phyloP scores from a whole-genome alignment of 179 eudicot species.

The Vitellaria paradoxa region DNA sequence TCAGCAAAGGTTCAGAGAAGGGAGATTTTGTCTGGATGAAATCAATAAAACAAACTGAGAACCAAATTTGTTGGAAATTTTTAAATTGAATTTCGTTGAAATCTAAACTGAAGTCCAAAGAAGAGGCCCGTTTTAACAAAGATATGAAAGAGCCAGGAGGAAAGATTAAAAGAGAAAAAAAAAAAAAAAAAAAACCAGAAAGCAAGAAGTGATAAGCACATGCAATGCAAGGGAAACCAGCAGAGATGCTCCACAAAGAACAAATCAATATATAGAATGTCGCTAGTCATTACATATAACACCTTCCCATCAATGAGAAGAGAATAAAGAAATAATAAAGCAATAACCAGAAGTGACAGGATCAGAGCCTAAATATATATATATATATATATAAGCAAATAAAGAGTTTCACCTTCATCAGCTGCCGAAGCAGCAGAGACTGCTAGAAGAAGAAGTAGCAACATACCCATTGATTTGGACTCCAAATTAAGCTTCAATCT shows the following conservation, averaged over 20 bases:
- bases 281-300: background rate
- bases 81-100: too few relatives aligned
- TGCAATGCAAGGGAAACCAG: too few relatives aligned
- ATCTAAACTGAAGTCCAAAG: background rate
- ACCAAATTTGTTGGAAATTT: background rate
- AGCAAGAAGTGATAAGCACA: background rate
- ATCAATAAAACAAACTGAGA: background rate
- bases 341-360: background rate
- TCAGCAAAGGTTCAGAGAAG: conserved; percentile 1
- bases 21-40: background rate
- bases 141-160: background rate
- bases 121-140: background rate
- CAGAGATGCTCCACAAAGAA: background rate
- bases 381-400: background rate
- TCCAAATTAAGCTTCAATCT: conserved; percentile 9
- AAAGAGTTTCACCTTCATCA: conserved; percentile 15
- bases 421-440: conserved; percentile 6
- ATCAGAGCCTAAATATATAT: background rate
- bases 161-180: too few relatives aligned
- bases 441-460: conserved; percentile 9
- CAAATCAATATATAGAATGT: background rate
- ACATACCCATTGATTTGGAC: conserved; percentile 2
- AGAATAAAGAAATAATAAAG: background rate
- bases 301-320: background rate
- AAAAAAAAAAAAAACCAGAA: too few relatives aligned